These are phyloP conservation scores for Botrytis hyacinthi DNA, from an alignment of 2,329 filamentous ascomycete species.

Conservation along the genomic window DNA sequence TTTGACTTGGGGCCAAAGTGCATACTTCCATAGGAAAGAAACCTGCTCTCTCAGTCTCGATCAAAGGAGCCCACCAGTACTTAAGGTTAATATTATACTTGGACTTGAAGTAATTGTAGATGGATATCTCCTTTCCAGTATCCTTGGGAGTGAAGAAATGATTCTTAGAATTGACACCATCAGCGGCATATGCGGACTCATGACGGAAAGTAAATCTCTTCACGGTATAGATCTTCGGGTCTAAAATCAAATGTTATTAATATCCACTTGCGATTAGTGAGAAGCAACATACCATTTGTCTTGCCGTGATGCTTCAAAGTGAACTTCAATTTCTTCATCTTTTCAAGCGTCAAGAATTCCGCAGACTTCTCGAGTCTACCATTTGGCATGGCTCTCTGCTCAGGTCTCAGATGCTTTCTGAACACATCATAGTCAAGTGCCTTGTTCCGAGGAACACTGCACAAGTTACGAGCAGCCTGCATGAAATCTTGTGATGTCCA, in stretches of 20 bases:
- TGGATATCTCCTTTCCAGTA: conserved; percentile 42
- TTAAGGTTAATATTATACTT: conserved; percentile 53
- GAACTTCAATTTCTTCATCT: conserved; percentile 56
- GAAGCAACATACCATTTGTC: conserved; percentile 33
- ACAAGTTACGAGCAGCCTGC: conserved; percentile 38
- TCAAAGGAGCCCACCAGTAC: conserved; percentile 52
- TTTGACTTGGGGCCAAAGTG: conserved; percentile 52
- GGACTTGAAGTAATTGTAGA: conserved; percentile 56
- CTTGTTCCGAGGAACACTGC: conserved; percentile 32
- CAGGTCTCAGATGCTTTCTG: conserved; percentile 29
- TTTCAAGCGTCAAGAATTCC: conserved; percentile 54
- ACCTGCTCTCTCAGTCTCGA: conserved; percentile 54
- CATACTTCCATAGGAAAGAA: conserved; percentile 63
- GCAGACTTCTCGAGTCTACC: conserved; percentile 42
- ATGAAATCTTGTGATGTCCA: conserved; percentile 54
- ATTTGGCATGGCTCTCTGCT: conserved; percentile 3
- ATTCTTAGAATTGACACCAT: conserved; percentile 51
- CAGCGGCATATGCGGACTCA: conserved; percentile 41
- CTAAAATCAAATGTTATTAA: conserved; percentile 26
- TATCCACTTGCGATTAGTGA: background rate
- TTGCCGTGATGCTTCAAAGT: conserved; percentile 54
- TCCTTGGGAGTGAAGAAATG: conserved; percentile 54
- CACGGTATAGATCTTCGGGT: conserved; percentile 52
- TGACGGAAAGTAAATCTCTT: conserved; percentile 48
- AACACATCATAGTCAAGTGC: conserved; percentile 30